Base-by-base conservation (phyloP, 1,284 basidiomycete species). In the Neolentinus lepideus region DNA sequence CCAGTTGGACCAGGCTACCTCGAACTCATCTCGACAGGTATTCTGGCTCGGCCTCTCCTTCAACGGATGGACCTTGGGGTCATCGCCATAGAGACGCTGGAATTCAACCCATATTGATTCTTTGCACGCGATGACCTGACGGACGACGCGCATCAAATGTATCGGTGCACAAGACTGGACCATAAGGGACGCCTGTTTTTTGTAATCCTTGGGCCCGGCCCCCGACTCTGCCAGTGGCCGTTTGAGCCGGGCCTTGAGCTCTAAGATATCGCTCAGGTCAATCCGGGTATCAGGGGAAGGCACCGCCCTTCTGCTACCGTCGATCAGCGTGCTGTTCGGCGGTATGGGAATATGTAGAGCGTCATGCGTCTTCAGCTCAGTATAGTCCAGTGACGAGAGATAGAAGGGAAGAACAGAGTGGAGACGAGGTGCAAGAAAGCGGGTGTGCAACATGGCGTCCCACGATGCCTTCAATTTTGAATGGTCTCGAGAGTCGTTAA, bases 61-160 rank as follows among this genome's bases (percentile, higher is more conserved):
- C 12, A 59, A 48, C 9, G 50, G 51, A 48, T 70, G 71, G 21
- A 72, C 62, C 24, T 54, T 58, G 6, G 65, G 68, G 38, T 78
- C 75, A 1, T 68, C 59, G 1, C 71, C 70, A 60, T 75, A 79
- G 0, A 87, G 64, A 51, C 69, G 70, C 53, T 77, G 67, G 62
- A 86, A 89, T 63, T 84, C 82, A 14, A 68, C 66, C 78, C 79
- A 85, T 35, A 90, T 80, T n/a, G 81, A 78, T 52, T 85, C 83
- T 61, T 86, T 86, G 70, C 85, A 88, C 10, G 75, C 77, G 16
- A 67, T 64, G 25, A 88, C 74, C 16, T 76, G 78, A 29, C 73
- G 72, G 16, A 88, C 75, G 25, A 71, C 75, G 58, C 76, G 77
- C 14, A 78, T 80, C 21, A 90, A 72, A 63, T 88, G 86, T 77